Conservation (phyloP, 164 flowering plant species). For the Buxus sempervirens region DNA sequence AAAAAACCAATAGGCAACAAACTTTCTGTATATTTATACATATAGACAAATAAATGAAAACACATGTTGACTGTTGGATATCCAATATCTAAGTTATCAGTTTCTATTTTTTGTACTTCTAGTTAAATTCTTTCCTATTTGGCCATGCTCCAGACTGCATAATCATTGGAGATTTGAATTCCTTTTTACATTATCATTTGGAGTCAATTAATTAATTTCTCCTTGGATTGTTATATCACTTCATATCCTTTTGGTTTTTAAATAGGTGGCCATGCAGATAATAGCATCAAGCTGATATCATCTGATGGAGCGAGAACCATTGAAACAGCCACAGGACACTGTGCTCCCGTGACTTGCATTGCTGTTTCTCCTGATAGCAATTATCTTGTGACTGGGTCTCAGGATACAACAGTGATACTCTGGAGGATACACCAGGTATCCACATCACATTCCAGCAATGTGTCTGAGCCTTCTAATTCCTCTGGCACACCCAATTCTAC, state of each 20-base stretch:
- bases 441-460: conserved; percentile 37
- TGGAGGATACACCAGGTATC: conserved; percentile 74
- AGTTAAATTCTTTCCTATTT: background rate
- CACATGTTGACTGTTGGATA: too few species aligned
- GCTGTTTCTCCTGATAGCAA: conserved; percentile 75
- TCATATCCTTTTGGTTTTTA: conserved; percentile 6
- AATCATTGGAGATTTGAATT: background rate
- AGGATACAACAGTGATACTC: conserved; percentile 76
- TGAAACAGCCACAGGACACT: conserved; percentile 84
- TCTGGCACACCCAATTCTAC: conserved; percentile 43
- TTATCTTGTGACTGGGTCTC: conserved; percentile 91
- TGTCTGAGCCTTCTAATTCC: conserved; percentile 46
- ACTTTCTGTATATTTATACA: background rate
- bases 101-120: background rate
- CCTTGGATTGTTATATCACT: background rate
- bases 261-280: conserved; percentile 93
- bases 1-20: background rate
- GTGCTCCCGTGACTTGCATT: conserved; percentile 94
- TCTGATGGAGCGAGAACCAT: conserved; percentile 92
- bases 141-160: background rate
- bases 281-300: conserved; percentile 77
- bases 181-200: background rate
- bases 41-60: background rate
- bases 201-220: too few species aligned
- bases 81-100: too few species aligned